phyloP scores from a whole-genome alignment of 257 asterid genomes.

The Jacaranda copaia region DNA sequence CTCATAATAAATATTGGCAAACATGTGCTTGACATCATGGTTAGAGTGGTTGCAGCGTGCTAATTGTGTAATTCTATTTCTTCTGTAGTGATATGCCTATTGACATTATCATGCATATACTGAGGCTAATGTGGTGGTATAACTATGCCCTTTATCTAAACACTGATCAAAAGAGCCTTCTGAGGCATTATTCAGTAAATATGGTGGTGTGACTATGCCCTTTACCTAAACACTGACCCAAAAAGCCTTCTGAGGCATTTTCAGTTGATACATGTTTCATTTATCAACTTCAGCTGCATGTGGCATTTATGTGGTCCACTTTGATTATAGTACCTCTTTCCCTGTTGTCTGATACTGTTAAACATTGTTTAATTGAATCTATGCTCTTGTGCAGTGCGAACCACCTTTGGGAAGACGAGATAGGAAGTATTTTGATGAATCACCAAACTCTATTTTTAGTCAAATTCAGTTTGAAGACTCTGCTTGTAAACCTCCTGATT shows the following conservation, averaged over 20 bases:
- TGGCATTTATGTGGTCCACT: not conserved
- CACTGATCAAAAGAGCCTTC: not conserved
- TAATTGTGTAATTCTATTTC: too few species aligned
- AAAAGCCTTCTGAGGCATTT: not conserved
- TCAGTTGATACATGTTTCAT: too few species aligned
- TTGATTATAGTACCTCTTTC: not conserved
- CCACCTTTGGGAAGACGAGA: constrained; percentile 32
- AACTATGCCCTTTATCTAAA: not conserved
- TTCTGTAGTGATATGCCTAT: too few species aligned
- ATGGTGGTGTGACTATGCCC: too few species aligned
- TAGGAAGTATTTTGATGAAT: constrained; percentile 39
- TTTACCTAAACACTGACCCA: not conserved
- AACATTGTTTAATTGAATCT: not conserved
- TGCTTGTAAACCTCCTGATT: not conserved
- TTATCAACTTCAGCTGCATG: not conserved
- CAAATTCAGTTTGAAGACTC: constrained; percentile 38
- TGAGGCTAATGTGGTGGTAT: too few species aligned
- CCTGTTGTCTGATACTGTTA: not conserved
- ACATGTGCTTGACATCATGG: too few species aligned
- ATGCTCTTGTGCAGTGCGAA: constrained; percentile 45
- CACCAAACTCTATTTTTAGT: constrained; percentile 9
- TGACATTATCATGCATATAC: too few species aligned
- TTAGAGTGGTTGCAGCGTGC: too few species aligned
- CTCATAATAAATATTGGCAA: too few species aligned
- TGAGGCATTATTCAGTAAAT: too few species aligned